Evolutionary conservation across 257 asterid genomes (phyloP), one percentile per base, ranked within the genome.

Genomic region (Thymus quinquecostatus): DNA sequence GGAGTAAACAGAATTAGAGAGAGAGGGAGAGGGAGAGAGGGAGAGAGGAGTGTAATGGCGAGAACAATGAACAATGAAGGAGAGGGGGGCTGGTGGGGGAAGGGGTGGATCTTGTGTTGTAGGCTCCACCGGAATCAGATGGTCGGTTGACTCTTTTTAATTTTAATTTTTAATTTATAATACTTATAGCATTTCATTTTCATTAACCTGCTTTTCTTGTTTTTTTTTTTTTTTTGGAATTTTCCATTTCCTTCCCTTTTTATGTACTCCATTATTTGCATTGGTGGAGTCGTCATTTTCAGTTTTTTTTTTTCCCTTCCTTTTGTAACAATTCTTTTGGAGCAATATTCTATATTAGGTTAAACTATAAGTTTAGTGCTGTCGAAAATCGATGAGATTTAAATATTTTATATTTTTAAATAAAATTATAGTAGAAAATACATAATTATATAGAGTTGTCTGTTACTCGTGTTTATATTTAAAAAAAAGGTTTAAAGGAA

Each of bases 61-160:
- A 65, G 10, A 70, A 11, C 72, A 71, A 71, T 67, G 10, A 70
- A 11, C 72, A 71, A 71, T 67, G 64, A 53, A 67, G 84, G 54
- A 28, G 36, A 43, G 27, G 61, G 49, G 40, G 45, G 11, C 34
- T 40, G 60, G 43, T 8, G 43, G 43, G 40, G 57, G 65, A 27
- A 5, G 68, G 61, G 14, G 32, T n/a, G 57, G 83, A 41, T 75
- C 75, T 61, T 55, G 75, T 75, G 74, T 29, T 13, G 80, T 47
- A 30, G 79, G 79, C 51, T 69, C 82, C 79, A 78, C 82, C 54
- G 69, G 72, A 68, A 73, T 64, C 79, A 64, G 73, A 65, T 69
- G 82, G 56, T 48, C 48, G 74, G 47, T 72, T 38, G 68, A 69
- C 60, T 76, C 49, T 8, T 40, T 21, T 40, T 60, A 40, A 60